Conservation (phyloP, 768 basidiomycete species). For the Trametes villosa region DNA sequence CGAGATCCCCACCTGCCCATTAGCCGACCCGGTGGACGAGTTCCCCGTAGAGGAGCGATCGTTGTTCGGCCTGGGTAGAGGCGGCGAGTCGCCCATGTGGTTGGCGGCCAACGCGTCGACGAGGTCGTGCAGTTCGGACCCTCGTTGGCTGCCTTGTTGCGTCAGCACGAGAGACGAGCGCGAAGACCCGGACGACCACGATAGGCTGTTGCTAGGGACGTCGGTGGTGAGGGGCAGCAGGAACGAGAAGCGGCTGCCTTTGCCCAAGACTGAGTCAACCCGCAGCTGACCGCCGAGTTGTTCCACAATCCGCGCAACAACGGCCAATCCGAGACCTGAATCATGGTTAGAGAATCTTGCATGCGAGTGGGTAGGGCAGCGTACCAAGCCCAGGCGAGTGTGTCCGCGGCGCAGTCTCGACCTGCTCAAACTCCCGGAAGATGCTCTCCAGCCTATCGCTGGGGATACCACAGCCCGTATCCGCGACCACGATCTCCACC, state of each 20-base stretch:
- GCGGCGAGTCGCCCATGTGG: conserved; percentile 10
- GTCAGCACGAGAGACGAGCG: conserved; percentile 14
- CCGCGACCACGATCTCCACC: conserved; percentile 71
- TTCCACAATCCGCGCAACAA: conserved; percentile 80
- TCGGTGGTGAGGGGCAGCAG: conserved; percentile 63
- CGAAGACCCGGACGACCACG: conserved; percentile 23
- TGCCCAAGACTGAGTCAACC: conserved; percentile 68
- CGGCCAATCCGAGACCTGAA: conserved; percentile 73
- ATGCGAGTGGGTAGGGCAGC: conserved; percentile 6
- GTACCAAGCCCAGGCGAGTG: conserved; percentile 52
- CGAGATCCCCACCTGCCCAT: conserved; percentile 17
- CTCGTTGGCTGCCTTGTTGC: conserved; percentile 28
- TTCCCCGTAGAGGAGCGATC: too few species aligned
- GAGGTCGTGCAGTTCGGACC: conserved; percentile 41
- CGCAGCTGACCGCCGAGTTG: conserved; percentile 80
- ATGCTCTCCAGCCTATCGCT: conserved; percentile 70
- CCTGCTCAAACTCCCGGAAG: conserved; percentile 81
- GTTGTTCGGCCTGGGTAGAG: too few species aligned
- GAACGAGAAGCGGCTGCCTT: conserved; percentile 76
- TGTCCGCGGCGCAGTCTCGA: conserved; percentile 54
- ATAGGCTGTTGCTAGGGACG: conserved; percentile 23
- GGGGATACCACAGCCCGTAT: conserved; percentile 76
- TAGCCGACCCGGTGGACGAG: too few species aligned
- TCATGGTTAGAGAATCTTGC: background rate
- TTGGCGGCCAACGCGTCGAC: conserved; percentile 51